Evolutionary conservation across 768 basidiomycete genomes (phyloP), one percentile per base, ranked within the genome.

Genomic region (Amanita subjunquillea): DNA sequence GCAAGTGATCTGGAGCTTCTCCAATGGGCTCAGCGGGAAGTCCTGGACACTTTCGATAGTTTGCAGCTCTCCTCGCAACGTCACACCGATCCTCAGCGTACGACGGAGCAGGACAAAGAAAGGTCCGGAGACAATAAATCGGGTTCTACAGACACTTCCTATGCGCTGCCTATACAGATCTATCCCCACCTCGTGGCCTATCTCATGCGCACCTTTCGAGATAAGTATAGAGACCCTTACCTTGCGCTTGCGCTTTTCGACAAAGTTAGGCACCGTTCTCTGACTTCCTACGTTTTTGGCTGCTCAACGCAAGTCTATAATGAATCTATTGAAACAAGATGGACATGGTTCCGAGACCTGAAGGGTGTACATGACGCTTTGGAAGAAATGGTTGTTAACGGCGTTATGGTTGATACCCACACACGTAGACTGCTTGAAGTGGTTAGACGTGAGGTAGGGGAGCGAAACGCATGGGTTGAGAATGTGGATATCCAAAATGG

Each of bases 241-340:
- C 75, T 91, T 25, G 83, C 92, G 1, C 76, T 97, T 15, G 75
- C 84, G 17, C 75, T 95, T 23, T 97, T 96, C 70, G 73, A 84
- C 47, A 77, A 92, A 63, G 87, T 91, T 0, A 79, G 83, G 38
- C 76, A 76, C 38, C 76, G 83, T 3, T 90, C 87, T 1, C 78
- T 85, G 46, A 74, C 83, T 3, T 91, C 87, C 4, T 97, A 90
- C 65, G 85, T 94, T 29, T 84, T 85, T 59, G 94, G 93, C 2
- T 97, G 94, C 66, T 86, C 89, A 8, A 87, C 92, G 0, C 75
- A 75, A 8, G 87, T 85, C 0, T 96, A 95, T 67, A 91, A 93
- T 65, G 91, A 95, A 63, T 74, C 93, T 17, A 78, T 97, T 25
- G 73, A 79, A 60, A 91, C 87, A n/a, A 80, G 80, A 17, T 97